phyloP scores from a whole-genome alignment of 2,329 filamentous ascomycete genomes.

The Trichoderma sp. region DNA sequence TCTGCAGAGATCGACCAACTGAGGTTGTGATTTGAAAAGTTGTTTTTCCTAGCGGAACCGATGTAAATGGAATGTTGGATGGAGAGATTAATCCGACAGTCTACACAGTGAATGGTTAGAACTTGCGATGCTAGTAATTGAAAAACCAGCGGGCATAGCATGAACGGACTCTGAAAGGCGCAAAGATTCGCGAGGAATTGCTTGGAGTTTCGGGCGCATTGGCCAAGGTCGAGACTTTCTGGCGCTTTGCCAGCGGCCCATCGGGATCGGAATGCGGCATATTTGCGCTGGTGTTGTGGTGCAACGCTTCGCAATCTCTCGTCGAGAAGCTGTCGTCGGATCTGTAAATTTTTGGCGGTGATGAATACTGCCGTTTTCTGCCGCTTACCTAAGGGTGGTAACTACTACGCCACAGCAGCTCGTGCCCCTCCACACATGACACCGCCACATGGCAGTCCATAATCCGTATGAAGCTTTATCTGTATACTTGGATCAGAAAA shows the following conservation, averaged over 20 bases:
- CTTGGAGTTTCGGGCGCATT: slow-evolving; percentile 45
- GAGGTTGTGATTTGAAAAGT: slow-evolving; percentile 98
- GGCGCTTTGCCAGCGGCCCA: slow-evolving; percentile 73
- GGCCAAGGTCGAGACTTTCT: slow-evolving; percentile 60
- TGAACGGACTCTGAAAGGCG: slow-evolving; percentile 79
- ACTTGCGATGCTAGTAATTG: not conserved
- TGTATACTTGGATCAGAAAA: not conserved
- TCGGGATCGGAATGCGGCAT: slow-evolving; percentile 65
- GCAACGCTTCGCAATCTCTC: slow-evolving; percentile 26
- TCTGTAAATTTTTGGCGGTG: slow-evolving; percentile 38
- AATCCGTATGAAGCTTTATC: not conserved
- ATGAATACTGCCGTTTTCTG: slow-evolving; percentile 31
- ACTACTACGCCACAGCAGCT: not conserved
- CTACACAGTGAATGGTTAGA: slow-evolving; percentile 49
- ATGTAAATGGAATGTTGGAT: slow-evolving; percentile 86
- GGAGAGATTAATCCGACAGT: slow-evolving; percentile 93
- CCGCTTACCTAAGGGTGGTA: slow-evolving; percentile 23
- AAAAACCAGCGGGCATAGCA: not conserved
- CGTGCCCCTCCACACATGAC: not conserved
- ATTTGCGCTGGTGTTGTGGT: slow-evolving; percentile 33
- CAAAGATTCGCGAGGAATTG: slow-evolving; percentile 79
- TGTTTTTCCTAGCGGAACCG: slow-evolving; percentile 85
- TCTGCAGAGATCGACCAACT: slow-evolving; percentile 86
- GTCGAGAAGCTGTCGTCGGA: slow-evolving; percentile 20
- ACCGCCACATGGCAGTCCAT: not conserved